Conservation (phyloP, 1,139 yeast genomes). For the Nakaseomyces sp. region DNA sequence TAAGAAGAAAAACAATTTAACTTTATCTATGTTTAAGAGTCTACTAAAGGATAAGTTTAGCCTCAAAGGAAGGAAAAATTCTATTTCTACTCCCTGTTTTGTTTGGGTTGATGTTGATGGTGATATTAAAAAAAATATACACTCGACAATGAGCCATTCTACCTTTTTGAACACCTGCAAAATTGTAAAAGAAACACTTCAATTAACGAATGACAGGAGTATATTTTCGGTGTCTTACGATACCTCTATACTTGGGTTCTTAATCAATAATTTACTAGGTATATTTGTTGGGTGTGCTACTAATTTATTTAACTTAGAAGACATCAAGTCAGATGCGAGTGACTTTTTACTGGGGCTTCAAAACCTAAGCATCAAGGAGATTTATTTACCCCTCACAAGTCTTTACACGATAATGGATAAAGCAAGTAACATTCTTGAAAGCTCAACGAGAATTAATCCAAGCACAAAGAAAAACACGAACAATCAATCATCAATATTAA, state of each 20-base stretch:
- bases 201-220: conserved; percentile 61
- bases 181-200: conserved; percentile 86
- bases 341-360: conserved; percentile 66
- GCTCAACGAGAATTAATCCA: conserved; percentile 7
- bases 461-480: conserved; percentile 6
- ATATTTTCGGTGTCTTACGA: conserved; percentile 84
- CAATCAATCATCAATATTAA: conserved; percentile 14
- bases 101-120: conserved; percentile 32
- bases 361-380: conserved; percentile 53
- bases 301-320: conserved; percentile 66
- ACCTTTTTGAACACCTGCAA: conserved; percentile 73
- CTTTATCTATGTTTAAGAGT: conserved; percentile 16
- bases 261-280: conserved; percentile 76
- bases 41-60: conserved; percentile 17
- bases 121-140: conserved; percentile 21
- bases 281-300: conserved; percentile 83
- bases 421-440: conserved; percentile 35
- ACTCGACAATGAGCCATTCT: conserved; percentile 40
- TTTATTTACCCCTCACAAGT: background rate
- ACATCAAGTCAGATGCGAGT: conserved; percentile 67
- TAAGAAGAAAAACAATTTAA: conserved; percentile 21
- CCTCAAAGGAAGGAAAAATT: conserved; percentile 18
- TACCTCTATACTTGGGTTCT: conserved; percentile 76
- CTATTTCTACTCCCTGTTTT: conserved; percentile 17
- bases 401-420: conserved; percentile 5